Evolutionary conservation across 2,329 filamentous ascomycete species (phyloP).

Genomic region (Sporothrix globosa): DNA sequence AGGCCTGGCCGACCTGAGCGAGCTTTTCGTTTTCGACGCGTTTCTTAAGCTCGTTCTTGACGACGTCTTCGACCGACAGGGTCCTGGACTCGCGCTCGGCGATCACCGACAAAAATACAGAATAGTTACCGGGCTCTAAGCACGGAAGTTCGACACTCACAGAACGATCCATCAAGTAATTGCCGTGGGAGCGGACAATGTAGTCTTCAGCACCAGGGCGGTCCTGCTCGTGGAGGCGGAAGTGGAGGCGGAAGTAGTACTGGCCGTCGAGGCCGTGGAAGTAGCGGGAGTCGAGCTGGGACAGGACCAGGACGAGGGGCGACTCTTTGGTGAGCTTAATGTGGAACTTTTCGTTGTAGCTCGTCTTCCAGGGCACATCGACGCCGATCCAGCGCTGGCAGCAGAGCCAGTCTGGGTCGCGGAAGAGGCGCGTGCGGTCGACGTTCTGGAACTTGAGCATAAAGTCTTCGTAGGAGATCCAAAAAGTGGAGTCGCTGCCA

Average conservation of each 20-base stretch:
- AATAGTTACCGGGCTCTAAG: conserved; percentile 74
- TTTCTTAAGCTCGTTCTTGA: conserved; percentile 64
- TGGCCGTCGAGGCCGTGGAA: conserved; percentile 61
- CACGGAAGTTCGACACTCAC: conserved; percentile 73
- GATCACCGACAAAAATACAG: conserved; percentile 73
- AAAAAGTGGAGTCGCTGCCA: conserved; percentile 72
- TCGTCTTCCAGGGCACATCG: conserved; percentile 58
- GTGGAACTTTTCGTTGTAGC: conserved; percentile 61
- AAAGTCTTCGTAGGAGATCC: conserved; percentile 63
- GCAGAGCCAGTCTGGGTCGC: conserved; percentile 57
- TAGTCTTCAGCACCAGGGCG: conserved; percentile 53
- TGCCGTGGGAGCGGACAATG: conserved; percentile 57
- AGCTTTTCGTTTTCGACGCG: conserved; percentile 77
- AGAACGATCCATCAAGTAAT: conserved; percentile 68
- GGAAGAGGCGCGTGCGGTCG: conserved; percentile 62
- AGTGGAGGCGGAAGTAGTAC: conserved; percentile 58
- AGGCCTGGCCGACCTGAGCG: conserved; percentile 68
- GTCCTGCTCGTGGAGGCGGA: conserved; percentile 56
- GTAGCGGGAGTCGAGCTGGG: conserved; percentile 62
- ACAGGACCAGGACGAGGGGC: conserved; percentile 58
- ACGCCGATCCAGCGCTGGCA: conserved; percentile 50
- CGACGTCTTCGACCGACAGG: conserved; percentile 64
- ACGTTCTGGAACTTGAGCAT: conserved; percentile 62
- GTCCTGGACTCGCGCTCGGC: conserved; percentile 61
- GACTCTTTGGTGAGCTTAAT: conserved; percentile 55